phyloP scores from a whole-genome alignment of 2,329 filamentous ascomycete species.

The Calycina marina region DNA sequence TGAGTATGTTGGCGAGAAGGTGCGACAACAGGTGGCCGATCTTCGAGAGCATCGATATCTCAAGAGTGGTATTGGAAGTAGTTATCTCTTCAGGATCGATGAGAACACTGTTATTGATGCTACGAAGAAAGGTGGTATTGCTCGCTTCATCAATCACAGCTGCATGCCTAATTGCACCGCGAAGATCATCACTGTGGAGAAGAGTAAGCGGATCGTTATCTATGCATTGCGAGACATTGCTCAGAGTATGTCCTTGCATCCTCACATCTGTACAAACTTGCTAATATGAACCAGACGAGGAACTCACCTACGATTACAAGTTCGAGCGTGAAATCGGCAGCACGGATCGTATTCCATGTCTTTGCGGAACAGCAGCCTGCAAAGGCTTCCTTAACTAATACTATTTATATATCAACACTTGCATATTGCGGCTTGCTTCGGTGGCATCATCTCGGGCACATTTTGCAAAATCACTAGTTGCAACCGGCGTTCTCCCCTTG shows the following conservation, averaged over 20 bases:
- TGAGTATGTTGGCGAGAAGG: conserved; percentile 96
- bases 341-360: conserved; percentile 88
- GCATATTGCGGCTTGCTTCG: conserved; percentile 3
- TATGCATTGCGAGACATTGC: conserved; percentile 92
- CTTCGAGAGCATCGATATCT: conserved; percentile 84
- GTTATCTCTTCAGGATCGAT: conserved; percentile 95
- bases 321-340: conserved; percentile 96
- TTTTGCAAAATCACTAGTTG: conserved; percentile 2
- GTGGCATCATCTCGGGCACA: conserved; percentile 3
- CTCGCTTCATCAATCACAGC: conserved; percentile 96
- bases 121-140: conserved; percentile 96
- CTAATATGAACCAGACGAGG: conserved; percentile 55
- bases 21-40: conserved; percentile 94
- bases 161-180: conserved; percentile 98
- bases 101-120: conserved; percentile 96
- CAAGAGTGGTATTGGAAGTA: conserved; percentile 92
- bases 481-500: background rate
- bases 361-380: conserved; percentile 89
- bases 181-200: conserved; percentile 98
- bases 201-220: conserved; percentile 96
- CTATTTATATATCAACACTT: conserved; percentile 3
- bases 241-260: conserved; percentile 58
- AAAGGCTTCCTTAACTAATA: conserved; percentile 93
- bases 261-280: background rate
- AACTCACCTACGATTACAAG: conserved; percentile 99